phyloP scores from a whole-genome alignment of 768 basidiomycete species.

The Boletus eberwhitei region DNA sequence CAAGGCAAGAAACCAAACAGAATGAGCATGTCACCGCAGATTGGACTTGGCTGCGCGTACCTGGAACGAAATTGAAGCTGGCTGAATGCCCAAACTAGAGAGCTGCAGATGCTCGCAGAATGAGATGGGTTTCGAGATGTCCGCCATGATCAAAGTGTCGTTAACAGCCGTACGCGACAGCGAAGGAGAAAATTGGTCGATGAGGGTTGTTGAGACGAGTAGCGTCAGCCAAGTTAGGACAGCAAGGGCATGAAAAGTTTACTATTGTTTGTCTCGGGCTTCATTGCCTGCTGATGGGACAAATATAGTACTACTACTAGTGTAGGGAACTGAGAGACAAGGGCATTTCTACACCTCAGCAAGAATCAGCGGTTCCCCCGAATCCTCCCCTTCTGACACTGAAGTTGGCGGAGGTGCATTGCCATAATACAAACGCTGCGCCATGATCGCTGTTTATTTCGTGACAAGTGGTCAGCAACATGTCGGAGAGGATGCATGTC shows the following conservation, averaged over 20 bases:
- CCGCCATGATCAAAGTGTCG: constrained; percentile 27
- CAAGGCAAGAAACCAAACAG: neutral
- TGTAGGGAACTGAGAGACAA: neutral
- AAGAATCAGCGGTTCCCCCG: constrained; percentile 72
- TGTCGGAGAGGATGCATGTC: constrained; percentile 1
- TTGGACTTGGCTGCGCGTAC: constrained; percentile 46
- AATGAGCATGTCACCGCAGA: constrained; percentile 15
- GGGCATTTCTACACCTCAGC: constrained; percentile 47
- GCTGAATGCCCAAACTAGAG: constrained; percentile 93
- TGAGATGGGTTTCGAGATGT: constrained; percentile 66
- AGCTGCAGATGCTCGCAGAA: constrained; percentile 93
- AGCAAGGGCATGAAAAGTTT: constrained; percentile 28
- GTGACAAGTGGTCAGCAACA: constrained; percentile 10
- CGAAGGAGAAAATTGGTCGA: constrained; percentile 14
- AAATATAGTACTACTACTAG: neutral
- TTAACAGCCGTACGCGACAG: constrained; percentile 13
- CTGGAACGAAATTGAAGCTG: constrained; percentile 96
- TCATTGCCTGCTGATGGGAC: neutral
- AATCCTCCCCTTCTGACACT: constrained; percentile 51
- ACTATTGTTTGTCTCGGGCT: constrained; percentile 30
- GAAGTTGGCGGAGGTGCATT: constrained; percentile 55
- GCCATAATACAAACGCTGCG: constrained; percentile 75
- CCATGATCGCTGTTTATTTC: constrained; percentile 56
- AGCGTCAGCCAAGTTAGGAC: constrained; percentile 5
- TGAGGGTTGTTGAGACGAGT: constrained; percentile 24